Conservation (phyloP, 352 stramenopile species). For the Phytophthora litchii region DNA sequence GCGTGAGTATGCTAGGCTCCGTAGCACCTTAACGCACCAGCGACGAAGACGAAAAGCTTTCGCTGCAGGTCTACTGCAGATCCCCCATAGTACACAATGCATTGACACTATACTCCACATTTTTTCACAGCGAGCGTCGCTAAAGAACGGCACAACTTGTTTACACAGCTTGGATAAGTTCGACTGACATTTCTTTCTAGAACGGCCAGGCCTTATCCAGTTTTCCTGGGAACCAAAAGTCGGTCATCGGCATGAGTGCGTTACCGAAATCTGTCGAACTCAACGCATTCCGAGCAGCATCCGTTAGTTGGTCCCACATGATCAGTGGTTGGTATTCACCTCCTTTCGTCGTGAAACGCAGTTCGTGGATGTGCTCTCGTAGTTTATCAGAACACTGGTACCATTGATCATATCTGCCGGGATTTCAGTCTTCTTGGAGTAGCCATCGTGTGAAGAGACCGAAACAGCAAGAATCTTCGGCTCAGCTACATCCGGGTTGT, state of each 20-base stretch:
- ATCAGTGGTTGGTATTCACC: slow-evolving; percentile 23
- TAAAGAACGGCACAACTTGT: too few species aligned
- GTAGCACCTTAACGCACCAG: too few species aligned
- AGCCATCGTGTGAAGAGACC: slow-evolving; percentile 4
- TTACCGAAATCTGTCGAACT: slow-evolving; percentile 31
- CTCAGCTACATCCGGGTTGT: slow-evolving; percentile 15
- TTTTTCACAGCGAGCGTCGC: too few species aligned
- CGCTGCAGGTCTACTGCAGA: too few species aligned
- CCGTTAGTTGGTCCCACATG: slow-evolving; percentile 21
- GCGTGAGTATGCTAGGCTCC: too few species aligned
- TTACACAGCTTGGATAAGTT: too few species aligned
- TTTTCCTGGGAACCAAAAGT: slow-evolving; percentile 8
- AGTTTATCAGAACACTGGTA: slow-evolving; percentile 6
- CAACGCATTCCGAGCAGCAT: slow-evolving; percentile 9
- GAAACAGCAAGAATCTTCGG: slow-evolving; percentile 14
- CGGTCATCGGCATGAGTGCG: slow-evolving; percentile 29
- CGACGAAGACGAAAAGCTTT: too few species aligned
- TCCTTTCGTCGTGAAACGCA: slow-evolving; percentile 11
- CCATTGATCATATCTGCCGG: slow-evolving; percentile 1
- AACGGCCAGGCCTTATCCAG: slow-evolving; percentile 9
- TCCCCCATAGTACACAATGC: too few species aligned
- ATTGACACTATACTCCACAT: too few species aligned
- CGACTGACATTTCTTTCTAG: too few species aligned
- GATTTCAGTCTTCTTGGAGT: slow-evolving; percentile 3
- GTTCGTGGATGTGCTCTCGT: slow-evolving; percentile 7